Conservation (phyloP, 2,329 filamentous ascomycete species). For the Fusarium verticillioides region DNA sequence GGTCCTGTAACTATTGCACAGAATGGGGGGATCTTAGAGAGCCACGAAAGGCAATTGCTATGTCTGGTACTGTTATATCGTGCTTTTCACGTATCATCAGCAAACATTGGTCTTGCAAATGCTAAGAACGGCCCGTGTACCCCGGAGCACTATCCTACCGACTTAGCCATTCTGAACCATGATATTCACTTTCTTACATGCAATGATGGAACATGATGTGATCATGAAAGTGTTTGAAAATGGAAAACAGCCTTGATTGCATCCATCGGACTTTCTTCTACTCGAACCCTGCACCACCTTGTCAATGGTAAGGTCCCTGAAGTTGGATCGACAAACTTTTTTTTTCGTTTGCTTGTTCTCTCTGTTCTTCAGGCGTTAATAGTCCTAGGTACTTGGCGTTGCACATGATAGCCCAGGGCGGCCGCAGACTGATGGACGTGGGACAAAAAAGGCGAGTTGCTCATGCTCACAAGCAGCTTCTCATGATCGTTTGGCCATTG, state of each 20-base stretch:
- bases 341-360: background rate
- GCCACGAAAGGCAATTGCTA: slow-evolving; percentile 7
- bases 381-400: slow-evolving; percentile 11
- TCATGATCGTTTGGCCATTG: slow-evolving; percentile 3
- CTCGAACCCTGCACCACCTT: slow-evolving; percentile 25
- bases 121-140: slow-evolving; percentile 27
- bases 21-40: background rate
- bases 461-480: slow-evolving; percentile 18
- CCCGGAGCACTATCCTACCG: slow-evolving; percentile 18
- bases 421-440: slow-evolving; percentile 24
- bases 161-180: slow-evolving; percentile 25
- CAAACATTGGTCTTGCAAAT: slow-evolving; percentile 16
- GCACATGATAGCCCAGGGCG: slow-evolving; percentile 21
- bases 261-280: slow-evolving; percentile 5
- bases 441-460: slow-evolving; percentile 32
- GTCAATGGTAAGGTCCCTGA: slow-evolving; percentile 25
- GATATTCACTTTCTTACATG: slow-evolving; percentile 2
- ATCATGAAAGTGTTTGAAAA: slow-evolving; percentile 18
- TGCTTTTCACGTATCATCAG: background rate
- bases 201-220: slow-evolving; percentile 38
- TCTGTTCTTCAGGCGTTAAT: background rate
- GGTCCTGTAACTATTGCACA: background rate
- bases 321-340: slow-evolving; percentile 3
- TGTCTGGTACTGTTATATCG: slow-evolving; percentile 5
- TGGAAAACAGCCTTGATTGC: slow-evolving; percentile 1